phyloP scores from a whole-genome alignment of 139 green algal species.

The Spirogloea muscicola region DNA sequence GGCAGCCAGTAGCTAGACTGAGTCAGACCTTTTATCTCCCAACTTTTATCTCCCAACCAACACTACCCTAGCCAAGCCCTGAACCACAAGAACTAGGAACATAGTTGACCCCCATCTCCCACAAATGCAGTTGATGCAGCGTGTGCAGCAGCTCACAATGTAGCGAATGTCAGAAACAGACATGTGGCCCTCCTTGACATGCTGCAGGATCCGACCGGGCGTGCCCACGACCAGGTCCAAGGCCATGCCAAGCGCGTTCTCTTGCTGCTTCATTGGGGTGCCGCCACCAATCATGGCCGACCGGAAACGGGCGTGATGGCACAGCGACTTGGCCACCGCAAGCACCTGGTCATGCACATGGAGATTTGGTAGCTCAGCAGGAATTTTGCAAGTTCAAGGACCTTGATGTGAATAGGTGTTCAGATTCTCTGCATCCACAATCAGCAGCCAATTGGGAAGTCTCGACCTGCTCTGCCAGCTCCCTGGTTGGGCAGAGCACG shows the following conservation, averaged over 20 bases:
- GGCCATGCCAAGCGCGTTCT: slow-evolving; percentile 49
- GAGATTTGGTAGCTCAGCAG: no score
- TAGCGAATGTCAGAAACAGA: slow-evolving; percentile 74
- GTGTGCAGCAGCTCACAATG: slow-evolving; percentile 62
- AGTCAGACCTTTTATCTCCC: no score
- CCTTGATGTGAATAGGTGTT: no score
- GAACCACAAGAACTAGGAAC: no score
- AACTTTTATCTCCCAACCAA: no score
- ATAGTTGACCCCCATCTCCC: no score
- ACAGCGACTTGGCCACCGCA: slow-evolving; percentile 75
- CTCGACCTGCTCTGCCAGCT: slow-evolving; percentile 75
- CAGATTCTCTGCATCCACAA: not conserved
- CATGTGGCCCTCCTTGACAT: slow-evolving; percentile 71
- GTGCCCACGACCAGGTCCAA: slow-evolving; percentile 87
- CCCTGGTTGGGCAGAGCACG: slow-evolving; percentile 66
- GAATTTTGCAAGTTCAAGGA: no score
- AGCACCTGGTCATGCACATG: no score
- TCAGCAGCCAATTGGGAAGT: not conserved
- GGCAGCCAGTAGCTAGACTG: no score
- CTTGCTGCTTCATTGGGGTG: slow-evolving; percentile 52
- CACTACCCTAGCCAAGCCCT: no score
- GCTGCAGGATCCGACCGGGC: slow-evolving; percentile 75
- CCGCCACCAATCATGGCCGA: slow-evolving; percentile 52
- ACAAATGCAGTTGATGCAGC: no score
- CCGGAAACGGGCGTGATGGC: slow-evolving; percentile 78